Evolutionary conservation across 2,329 filamentous ascomycete species (phyloP).

Genomic region (Penicillium sp.): DNA sequence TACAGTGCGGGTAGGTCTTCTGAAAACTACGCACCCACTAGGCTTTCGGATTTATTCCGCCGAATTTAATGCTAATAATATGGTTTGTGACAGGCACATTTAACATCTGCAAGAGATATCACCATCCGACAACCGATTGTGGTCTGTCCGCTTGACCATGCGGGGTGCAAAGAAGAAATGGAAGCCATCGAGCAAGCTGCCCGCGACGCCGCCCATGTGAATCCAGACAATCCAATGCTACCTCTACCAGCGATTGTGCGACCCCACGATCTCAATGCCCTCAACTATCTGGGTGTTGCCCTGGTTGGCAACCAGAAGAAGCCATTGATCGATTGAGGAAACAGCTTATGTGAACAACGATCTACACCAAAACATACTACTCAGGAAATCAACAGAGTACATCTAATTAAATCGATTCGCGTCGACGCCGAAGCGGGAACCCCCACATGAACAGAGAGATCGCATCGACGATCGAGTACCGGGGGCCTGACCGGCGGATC

Average conservation of each 20-base stretch:
- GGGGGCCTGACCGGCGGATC: background rate
- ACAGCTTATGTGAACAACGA: background rate
- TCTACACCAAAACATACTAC: slow-evolving; percentile 11
- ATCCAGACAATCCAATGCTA: slow-evolving; percentile 89
- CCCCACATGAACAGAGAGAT: background rate
- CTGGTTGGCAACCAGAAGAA: slow-evolving; percentile 67
- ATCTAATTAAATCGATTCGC: slow-evolving; percentile 21
- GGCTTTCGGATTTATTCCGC: slow-evolving; percentile 16
- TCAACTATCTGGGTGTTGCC: slow-evolving; percentile 64
- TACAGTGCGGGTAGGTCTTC: slow-evolving; percentile 76
- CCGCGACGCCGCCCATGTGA: slow-evolving; percentile 85
- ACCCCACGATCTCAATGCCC: slow-evolving; percentile 70
- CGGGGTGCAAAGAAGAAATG: slow-evolving; percentile 97
- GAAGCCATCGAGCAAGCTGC: slow-evolving; percentile 96
- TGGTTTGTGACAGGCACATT: slow-evolving; percentile 67
- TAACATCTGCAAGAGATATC: slow-evolving; percentile 88
- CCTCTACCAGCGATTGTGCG: slow-evolving; percentile 82
- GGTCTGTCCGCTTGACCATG: slow-evolving; percentile 92
- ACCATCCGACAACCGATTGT: slow-evolving; percentile 88
- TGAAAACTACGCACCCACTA: too few relatives aligned
- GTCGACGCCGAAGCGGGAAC: slow-evolving; percentile 5
- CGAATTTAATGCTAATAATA: slow-evolving; percentile 20
- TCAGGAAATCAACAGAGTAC: slow-evolving; percentile 21
- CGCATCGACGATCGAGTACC: background rate
- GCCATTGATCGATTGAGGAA: slow-evolving; percentile 66